Conservation (phyloP, 345 rosid genomes). For the Geranium brycei region DNA sequence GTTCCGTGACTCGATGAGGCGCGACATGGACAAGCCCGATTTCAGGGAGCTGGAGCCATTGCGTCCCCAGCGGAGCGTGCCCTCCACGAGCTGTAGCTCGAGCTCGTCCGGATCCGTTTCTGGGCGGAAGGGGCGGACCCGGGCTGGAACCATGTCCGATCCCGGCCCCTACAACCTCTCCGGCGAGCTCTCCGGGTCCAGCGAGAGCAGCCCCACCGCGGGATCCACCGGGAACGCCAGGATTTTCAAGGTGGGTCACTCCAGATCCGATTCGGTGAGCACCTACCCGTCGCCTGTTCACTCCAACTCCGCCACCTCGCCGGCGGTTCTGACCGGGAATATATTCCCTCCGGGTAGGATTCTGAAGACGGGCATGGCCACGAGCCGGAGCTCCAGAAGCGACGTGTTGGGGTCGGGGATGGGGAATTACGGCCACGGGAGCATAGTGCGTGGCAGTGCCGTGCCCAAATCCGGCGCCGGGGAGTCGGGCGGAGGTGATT, state of each 20-base stretch:
- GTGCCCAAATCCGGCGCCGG: neutral
- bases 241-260: conserved; percentile 20
- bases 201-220: conserved; percentile 45
- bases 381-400: conserved; percentile 27
- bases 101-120: conserved; percentile 77
- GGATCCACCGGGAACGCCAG: conserved; percentile 15
- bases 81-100: conserved; percentile 54
- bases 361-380: conserved; percentile 48
- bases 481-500: neutral
- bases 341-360: conserved; percentile 57
- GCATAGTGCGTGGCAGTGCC: conserved; percentile 56
- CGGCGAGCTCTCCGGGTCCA: conserved; percentile 44
- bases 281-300: conserved; percentile 27
- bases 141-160: conserved; percentile 25
- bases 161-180: conserved; percentile 38
- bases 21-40: conserved; percentile 67
- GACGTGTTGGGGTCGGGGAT: conserved; percentile 69
- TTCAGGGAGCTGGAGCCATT: conserved; percentile 72
- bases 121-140: conserved; percentile 29
- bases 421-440: conserved; percentile 82
- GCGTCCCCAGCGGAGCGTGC: conserved; percentile 73
- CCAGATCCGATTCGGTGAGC: conserved; percentile 31
- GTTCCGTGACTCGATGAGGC: conserved; percentile 18
- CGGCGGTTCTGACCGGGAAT: conserved; percentile 17
- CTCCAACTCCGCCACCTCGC: conserved; percentile 39